These are phyloP conservation scores for Colletotrichum spinosum DNA, from an alignment of 2,329 filamentous ascomycete genomes.

Conservation along the genomic window DNA sequence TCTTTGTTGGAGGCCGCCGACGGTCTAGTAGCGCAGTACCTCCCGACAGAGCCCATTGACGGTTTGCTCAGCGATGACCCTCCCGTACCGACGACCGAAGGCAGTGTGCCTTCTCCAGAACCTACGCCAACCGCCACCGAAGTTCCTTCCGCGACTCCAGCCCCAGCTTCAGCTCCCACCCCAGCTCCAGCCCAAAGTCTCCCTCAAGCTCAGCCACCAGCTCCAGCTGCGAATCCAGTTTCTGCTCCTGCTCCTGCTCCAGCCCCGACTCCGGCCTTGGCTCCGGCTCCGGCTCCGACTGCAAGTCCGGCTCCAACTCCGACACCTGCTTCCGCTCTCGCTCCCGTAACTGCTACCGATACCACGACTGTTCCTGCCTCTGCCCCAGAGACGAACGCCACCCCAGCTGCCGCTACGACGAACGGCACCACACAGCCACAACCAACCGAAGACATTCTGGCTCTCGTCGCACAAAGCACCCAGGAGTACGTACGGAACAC, in stretches of 20 bases:
- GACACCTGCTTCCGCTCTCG: conserved; percentile 12
- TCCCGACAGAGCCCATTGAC: conserved; percentile 48
- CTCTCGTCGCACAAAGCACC: conserved; percentile 57
- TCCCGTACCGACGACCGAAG: conserved; percentile 35
- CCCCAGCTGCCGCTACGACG: conserved; percentile 40
- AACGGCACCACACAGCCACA: conserved; percentile 47
- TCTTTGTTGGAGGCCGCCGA: conserved; percentile 57
- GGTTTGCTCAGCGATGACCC: conserved; percentile 30
- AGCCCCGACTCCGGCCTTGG: conserved; percentile 37
- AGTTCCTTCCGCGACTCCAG: conserved; percentile 1
- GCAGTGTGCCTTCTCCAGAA: conserved; percentile 28
- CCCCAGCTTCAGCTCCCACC: not conserved
- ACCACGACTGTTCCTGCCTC: conserved; percentile 36
- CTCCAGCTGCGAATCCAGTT: conserved; percentile 15
- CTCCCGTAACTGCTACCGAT: not conserved
- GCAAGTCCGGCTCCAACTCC: not conserved
- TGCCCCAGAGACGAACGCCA: conserved; percentile 36
- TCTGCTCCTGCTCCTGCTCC: not conserved
- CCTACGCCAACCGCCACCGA: conserved; percentile 21
- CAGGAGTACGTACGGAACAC: conserved; percentile 59
- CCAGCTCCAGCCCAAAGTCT: not conserved
- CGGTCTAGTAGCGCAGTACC: conserved; percentile 53
- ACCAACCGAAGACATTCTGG: conserved; percentile 53
- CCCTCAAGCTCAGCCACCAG: not conserved
- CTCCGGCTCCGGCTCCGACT: not conserved